These are phyloP conservation scores for Pseudognaphalium luteoalbum DNA, from an alignment of 129 eudicot genomes.

Conservation along the genomic window DNA sequence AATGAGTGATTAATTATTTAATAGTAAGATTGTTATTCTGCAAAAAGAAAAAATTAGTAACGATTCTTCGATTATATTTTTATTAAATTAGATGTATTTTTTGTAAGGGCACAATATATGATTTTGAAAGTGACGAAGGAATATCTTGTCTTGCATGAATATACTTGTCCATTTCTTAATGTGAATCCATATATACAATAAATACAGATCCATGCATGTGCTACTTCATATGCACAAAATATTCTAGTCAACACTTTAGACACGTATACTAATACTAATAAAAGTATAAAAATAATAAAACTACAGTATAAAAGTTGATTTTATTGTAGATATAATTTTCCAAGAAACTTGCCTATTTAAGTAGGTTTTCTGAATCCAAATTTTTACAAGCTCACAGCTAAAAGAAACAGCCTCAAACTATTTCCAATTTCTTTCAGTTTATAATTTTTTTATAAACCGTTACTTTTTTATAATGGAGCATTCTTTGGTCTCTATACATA, in stretches of 20 bases:
- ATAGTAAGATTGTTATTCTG: too few relatives aligned
- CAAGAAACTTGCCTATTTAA: neutral
- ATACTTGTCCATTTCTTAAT: too few relatives aligned
- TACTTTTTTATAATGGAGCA: neutral
- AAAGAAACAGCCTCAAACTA: neutral
- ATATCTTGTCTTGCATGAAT: too few relatives aligned
- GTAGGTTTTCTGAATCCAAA: neutral
- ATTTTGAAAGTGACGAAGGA: too few relatives aligned
- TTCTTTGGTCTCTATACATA: slow-evolving; percentile 39
- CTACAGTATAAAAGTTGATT: neutral
- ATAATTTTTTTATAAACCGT: neutral
- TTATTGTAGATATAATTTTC: neutral
- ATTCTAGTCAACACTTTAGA: neutral
- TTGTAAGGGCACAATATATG: too few relatives aligned
- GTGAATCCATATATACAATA: too few relatives aligned
- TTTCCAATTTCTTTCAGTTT: neutral
- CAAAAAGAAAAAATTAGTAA: too few relatives aligned
- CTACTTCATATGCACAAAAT: neutral
- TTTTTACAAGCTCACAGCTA: neutral
- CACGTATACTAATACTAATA: neutral
- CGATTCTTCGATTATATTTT: too few relatives aligned
- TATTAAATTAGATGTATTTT: too few relatives aligned
- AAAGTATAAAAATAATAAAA: too few relatives aligned
- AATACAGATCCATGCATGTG: too few relatives aligned
- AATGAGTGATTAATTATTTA: too few relatives aligned